Percentiles rank a stretch among this genome's conserved stretches.
These are phyloP conservation scores for Lactarius quietus DNA, from an alignment of 768 basidiomycete genomes.

Conservation along the genomic window DNA sequence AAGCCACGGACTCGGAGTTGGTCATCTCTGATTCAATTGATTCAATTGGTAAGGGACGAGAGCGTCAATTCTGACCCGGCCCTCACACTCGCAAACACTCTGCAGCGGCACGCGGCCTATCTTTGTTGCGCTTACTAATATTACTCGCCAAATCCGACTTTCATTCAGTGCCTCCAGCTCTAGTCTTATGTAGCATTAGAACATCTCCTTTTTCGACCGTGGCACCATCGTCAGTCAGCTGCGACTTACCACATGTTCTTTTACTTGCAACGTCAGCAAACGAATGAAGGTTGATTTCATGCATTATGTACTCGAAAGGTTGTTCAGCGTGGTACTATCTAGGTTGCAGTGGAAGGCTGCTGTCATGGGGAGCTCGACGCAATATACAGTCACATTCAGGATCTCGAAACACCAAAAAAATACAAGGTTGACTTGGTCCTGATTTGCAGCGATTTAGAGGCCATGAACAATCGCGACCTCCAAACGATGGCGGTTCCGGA, in stretches of 20 bases:
- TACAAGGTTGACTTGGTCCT: slow-evolving; percentile 82
- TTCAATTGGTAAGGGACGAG: no score
- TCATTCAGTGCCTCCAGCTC: no score
- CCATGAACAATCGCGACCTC: slow-evolving; percentile 67
- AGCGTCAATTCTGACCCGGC: no score
- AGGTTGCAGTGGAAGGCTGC: slow-evolving; percentile 93
- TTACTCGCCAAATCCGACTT: no score
- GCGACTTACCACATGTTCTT: neutral
- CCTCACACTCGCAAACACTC: no score
- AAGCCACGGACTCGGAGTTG: no score
- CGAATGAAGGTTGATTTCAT: slow-evolving; percentile 2
- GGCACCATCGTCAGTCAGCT: no score
- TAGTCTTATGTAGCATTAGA: no score
- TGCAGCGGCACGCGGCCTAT: no score
- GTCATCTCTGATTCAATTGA: no score
- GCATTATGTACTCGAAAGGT: neutral
- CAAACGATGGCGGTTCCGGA: slow-evolving; percentile 87
- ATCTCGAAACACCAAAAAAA: slow-evolving; percentile 56
- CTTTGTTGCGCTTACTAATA: no score
- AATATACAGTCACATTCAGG: slow-evolving; percentile 70
- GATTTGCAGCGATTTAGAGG: slow-evolving; percentile 86
- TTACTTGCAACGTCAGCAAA: neutral
- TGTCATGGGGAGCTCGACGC: slow-evolving; percentile 91
- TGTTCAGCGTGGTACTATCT: neutral
- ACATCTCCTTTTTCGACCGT: no score